Evolutionary conservation across 208 protist genomes (phyloP).

Genomic region (Trypanosoma lewisi): DNA sequence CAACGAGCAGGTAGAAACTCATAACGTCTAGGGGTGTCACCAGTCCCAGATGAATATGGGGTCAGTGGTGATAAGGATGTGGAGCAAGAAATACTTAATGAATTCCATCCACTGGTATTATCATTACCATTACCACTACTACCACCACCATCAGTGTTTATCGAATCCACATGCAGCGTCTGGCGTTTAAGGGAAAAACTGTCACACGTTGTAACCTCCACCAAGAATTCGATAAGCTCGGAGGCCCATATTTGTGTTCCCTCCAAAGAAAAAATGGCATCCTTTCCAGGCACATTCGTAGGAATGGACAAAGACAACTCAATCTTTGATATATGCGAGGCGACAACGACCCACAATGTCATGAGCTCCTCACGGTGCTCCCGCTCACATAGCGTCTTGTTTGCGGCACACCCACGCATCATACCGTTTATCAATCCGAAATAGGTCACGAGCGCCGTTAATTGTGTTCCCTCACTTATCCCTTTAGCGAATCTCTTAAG

Average conservation of each 20-base stretch:
- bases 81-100: background rate
- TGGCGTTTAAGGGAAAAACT: constrained; percentile 66
- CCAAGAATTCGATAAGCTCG: constrained; percentile 58
- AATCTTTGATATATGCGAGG: constrained; percentile 37
- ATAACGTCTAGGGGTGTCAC: constrained; percentile 27
- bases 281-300: constrained; percentile 29
- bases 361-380: constrained; percentile 36
- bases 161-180: constrained; percentile 18
- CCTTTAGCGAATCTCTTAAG: constrained; percentile 11
- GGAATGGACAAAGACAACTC: constrained; percentile 36
- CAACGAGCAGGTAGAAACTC: constrained; percentile 62
- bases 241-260: constrained; percentile 47
- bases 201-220: constrained; percentile 64
- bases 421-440: constrained; percentile 45
- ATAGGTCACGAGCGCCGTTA: constrained; percentile 41
- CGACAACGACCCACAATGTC: constrained; percentile 36
- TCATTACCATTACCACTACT: too few species aligned
- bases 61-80: constrained; percentile 14
- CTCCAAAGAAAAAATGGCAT: constrained; percentile 34
- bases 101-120: too few species aligned
- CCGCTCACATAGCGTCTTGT: constrained; percentile 43
- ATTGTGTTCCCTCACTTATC: constrained; percentile 18
- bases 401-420: constrained; percentile 35
- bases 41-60: constrained; percentile 2
- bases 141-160: background rate